Percentiles rank a stretch among this genome's conserved stretches.
Conservation (phyloP, 495 filamentous ascomycete genomes). For the Hypoxylon fuscum region DNA sequence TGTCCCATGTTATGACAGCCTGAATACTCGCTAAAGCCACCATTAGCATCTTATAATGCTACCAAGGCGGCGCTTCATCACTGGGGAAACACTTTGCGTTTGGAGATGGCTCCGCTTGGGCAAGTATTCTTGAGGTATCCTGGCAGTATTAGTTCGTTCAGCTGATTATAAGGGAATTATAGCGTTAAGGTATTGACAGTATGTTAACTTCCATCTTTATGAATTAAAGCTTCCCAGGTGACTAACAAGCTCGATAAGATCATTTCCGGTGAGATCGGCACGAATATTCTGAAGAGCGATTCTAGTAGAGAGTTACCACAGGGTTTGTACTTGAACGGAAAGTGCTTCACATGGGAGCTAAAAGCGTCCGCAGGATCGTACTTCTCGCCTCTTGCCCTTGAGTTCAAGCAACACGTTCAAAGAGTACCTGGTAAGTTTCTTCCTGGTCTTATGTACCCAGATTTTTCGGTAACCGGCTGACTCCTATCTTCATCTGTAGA, state of each 20-base stretch:
- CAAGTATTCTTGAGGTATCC: slow-evolving; percentile 4
- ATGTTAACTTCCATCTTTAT: not conserved
- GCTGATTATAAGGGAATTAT: too few species aligned
- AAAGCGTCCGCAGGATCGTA: slow-evolving; percentile 9
- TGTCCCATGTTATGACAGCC: too few species aligned
- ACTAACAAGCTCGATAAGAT: slow-evolving; percentile 18
- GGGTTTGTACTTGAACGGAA: slow-evolving; percentile 3
- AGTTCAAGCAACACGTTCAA: slow-evolving; percentile 10
- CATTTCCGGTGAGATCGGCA: slow-evolving; percentile 47
- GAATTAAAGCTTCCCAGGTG: not conserved
- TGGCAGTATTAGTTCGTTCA: too few species aligned
- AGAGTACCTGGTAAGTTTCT: slow-evolving; percentile 10
- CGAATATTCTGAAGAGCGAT: slow-evolving; percentile 48
- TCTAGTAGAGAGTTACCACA: slow-evolving; percentile 30
- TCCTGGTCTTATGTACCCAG: not conserved
- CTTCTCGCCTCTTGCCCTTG: not conserved
- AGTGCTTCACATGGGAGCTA: not conserved
- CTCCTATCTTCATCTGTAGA: not conserved
- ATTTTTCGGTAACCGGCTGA: not conserved
- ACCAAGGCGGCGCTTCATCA: slow-evolving; percentile 47
- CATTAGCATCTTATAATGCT: slow-evolving; percentile 44
- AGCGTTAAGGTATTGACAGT: too few species aligned
- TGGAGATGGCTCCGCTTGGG: slow-evolving; percentile 47
- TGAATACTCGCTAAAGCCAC: not conserved
- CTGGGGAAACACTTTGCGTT: slow-evolving; percentile 43